Evolutionary conservation across 2,329 filamentous ascomycete genomes (phyloP), one percentile per base, ranked within the genome.

Genomic region (Cercospora brassicicola): DNA sequence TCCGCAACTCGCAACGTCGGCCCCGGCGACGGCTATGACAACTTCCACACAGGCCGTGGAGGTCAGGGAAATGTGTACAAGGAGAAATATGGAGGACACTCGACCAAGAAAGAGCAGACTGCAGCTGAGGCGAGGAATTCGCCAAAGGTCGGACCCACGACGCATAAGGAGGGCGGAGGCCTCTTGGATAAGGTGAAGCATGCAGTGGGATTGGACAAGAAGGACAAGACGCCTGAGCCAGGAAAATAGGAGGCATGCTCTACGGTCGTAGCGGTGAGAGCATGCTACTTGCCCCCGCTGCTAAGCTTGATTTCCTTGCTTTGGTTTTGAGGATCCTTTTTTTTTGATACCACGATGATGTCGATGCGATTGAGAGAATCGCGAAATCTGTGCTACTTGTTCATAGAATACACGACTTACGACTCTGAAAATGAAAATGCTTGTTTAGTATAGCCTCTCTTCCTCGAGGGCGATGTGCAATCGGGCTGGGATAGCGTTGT

Each of bases 11-110:
- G 81, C 53, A 64, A 56, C 10, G 64, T 61, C 45, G 70, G 13
- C 33, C 55, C 66, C 9, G 65, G 71, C 64, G 53, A 73, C 18
- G 78, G 78, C 48, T 75, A 80, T 45, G 81, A 82, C 28, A 81
- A 84, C 69, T 84, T 80, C 70, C 82, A 84, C 72, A 84, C 82
- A 7, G 82, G 82, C n/a, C 79, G 82, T 18, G 82, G 82, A 31
- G 82, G 82, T 11, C 79, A 77, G 39, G 82, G 82, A 30, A 84
- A 84, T 71, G 78, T 83, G 18, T 79, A 84, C 73, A 81, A 79
- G 72, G 82, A 83, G 67, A 82, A 82, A 72, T 82, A 81, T 66
- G 81, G 81, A 36, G 82, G 82, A n/a, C 82, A 84, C 68, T 79
- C 76, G 31, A 74, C 73, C 48, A 75, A 78, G 36, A 76, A 79